Evolutionary conservation across 1,284 basidiomycete species (phyloP).

Genomic region (Peniophora sp.): DNA sequence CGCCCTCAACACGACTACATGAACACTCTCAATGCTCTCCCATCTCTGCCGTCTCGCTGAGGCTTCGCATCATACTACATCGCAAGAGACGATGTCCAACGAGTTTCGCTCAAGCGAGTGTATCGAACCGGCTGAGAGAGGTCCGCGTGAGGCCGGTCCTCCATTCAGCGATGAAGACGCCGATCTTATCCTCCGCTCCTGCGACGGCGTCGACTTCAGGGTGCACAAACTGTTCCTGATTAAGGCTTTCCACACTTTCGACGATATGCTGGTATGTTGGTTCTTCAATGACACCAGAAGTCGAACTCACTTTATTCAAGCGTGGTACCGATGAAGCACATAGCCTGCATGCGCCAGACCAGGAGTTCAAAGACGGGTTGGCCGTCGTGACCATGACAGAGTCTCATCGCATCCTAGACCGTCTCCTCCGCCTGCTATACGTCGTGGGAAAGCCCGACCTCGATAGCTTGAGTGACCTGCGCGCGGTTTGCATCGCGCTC

Average conservation of each 20-base stretch:
- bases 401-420: background rate
- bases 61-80: too few species aligned
- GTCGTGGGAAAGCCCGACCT: background rate
- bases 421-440: background rate
- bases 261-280: background rate
- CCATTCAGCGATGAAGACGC: background rate
- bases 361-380: background rate
- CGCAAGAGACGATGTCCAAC: too few species aligned
- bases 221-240: conserved; percentile 1
- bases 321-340: too few species aligned
- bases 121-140: too few species aligned
- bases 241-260: background rate
- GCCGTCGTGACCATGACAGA: background rate
- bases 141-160: conserved; percentile 6
- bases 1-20: too few species aligned
- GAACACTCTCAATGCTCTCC: too few species aligned
- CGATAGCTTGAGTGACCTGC: too few species aligned
- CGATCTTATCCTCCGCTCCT: background rate
- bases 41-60: too few species aligned
- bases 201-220: conserved; percentile 1
- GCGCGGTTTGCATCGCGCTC: conserved; percentile 1
- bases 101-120: too few species aligned
- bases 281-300: too few species aligned
- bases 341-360: background rate
- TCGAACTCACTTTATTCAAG: too few species aligned